Conservation (phyloP, 352 stramenopile species). For the Sclerospora graminicola region DNA sequence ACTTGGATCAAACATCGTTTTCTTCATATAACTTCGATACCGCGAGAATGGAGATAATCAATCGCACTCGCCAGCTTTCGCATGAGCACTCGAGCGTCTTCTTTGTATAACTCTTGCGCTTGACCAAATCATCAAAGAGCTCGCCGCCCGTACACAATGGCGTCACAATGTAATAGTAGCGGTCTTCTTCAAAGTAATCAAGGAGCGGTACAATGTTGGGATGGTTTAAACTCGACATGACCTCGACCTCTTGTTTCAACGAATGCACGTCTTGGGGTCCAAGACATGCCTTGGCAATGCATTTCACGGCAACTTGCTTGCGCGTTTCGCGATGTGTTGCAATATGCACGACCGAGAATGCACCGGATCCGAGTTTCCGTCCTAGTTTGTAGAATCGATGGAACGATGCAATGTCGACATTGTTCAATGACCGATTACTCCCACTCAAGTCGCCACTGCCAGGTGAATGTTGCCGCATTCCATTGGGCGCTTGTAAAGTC, state of each 20-base stretch:
- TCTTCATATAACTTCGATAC: too few relatives aligned
- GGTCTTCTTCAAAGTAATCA: conserved; percentile 63
- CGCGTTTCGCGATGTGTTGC: conserved; percentile 57
- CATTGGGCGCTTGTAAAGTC: conserved; percentile 20
- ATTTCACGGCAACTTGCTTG: conserved; percentile 78
- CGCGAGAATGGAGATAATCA: conserved; percentile 86
- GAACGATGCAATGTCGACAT: conserved; percentile 34
- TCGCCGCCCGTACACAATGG: conserved; percentile 81
- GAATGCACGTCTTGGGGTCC: conserved; percentile 37
- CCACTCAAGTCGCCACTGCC: conserved; percentile 26
- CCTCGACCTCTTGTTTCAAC: conserved; percentile 60
- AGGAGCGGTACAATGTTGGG: conserved; percentile 63
- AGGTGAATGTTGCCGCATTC: conserved; percentile 33
- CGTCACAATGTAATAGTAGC: conserved; percentile 78
- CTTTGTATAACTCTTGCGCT: conserved; percentile 92
- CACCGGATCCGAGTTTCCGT: conserved; percentile 75
- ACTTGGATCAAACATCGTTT: too few relatives aligned
- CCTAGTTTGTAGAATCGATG: conserved; percentile 74
- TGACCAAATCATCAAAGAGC: conserved; percentile 93
- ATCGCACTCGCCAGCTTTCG: conserved; percentile 87
- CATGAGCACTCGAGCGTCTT: conserved; percentile 88
- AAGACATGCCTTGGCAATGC: conserved; percentile 51
- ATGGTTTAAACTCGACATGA: conserved; percentile 62
- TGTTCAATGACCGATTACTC: conserved; percentile 22
- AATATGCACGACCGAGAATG: conserved; percentile 84